Evolutionary conservation across 2,329 filamentous ascomycete species (phyloP).

Genomic region (Colletotrichum filicis): DNA sequence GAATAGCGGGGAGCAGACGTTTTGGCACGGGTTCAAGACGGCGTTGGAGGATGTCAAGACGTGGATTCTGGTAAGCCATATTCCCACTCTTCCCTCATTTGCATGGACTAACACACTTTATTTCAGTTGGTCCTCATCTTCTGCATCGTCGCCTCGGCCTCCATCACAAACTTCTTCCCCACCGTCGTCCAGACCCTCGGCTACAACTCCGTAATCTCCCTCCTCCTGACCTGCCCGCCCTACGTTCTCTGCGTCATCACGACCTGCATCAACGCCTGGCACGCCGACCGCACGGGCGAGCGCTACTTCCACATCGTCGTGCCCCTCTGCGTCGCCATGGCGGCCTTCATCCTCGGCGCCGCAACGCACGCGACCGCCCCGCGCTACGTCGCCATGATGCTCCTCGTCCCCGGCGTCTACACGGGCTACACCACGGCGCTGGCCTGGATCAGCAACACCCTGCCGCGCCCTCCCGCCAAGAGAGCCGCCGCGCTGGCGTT

Average conservation of each 20-base stretch:
- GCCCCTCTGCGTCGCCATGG: constrained; percentile 70
- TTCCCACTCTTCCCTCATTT: not conserved
- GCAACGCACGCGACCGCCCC: constrained; percentile 69
- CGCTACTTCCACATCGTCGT: constrained; percentile 75
- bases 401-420: constrained; percentile 52
- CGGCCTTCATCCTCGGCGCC: constrained; percentile 75
- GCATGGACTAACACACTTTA: not conserved
- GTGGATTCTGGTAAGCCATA: constrained; percentile 61
- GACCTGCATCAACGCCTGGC: constrained; percentile 73
- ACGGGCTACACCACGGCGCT: constrained; percentile 69
- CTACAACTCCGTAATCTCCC: constrained; percentile 68
- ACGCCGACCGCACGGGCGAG: constrained; percentile 78
- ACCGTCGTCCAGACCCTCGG: constrained; percentile 76
- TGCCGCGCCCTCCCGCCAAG: constrained; percentile 81
- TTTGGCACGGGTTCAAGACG: constrained; percentile 63
- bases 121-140: constrained; percentile 64
- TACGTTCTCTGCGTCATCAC: constrained; percentile 72
- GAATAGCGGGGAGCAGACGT: constrained; percentile 64
- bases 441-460: constrained; percentile 79
- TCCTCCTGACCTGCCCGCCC: constrained; percentile 73
- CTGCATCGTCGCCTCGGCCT: constrained; percentile 65
- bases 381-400: constrained; percentile 62
- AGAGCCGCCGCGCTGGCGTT: constrained; percentile 75
- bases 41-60: constrained; percentile 70
- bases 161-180: constrained; percentile 76